Base-by-base conservation (phyloP, 1,139 yeast genomes). In the Pneumocystis jirovecii region DNA sequence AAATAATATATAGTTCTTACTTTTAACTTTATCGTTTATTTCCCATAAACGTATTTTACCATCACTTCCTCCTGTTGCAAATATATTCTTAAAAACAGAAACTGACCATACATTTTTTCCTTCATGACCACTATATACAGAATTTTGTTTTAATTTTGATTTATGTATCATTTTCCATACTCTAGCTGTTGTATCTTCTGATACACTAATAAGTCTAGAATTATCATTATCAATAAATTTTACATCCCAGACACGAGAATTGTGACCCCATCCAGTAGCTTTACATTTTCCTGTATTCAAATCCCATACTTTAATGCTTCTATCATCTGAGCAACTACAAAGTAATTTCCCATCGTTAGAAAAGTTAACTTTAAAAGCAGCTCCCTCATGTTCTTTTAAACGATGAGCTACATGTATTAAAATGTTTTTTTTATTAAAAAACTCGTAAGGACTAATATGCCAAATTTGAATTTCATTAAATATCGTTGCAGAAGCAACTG, bases 241-340 rank as follows among this genome's bases (percentile, higher is more conserved):
- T 65, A 93, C 78, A 61, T 82, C 82, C 98, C 98, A 93, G 61
- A 93, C 90, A 73, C 98, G 81, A 0, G 97, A 91, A 2, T 88
- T 86, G 73, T 93, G 98, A 19, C 97, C 97, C 97, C 97, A 93
- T 0, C 96, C 97, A 57, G 85, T 82, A 0, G 93, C 86, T 50
- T 87, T 70, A 42, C 85, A 76, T 7, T 76, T 70, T 0, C 95
- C 93, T 2, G 71, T 62, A 6, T 72, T 71, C 68, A 85, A 76
- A 69, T 83, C 83, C 85, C 91, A 91, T n/a, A 93, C 74, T 66
- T 86, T 85, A 64, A 93, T 83, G 0, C 96, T 87, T 68, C 98
- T 80, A 73, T 93, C 98, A 74, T 93, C 97, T 0, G 97, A 91
- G 73, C 98, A 93, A 59, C 95, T 85, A 0, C 86, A 83, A 7